Conservation (phyloP, 257 asterid genomes). For the Solanum verrucosum region DNA sequence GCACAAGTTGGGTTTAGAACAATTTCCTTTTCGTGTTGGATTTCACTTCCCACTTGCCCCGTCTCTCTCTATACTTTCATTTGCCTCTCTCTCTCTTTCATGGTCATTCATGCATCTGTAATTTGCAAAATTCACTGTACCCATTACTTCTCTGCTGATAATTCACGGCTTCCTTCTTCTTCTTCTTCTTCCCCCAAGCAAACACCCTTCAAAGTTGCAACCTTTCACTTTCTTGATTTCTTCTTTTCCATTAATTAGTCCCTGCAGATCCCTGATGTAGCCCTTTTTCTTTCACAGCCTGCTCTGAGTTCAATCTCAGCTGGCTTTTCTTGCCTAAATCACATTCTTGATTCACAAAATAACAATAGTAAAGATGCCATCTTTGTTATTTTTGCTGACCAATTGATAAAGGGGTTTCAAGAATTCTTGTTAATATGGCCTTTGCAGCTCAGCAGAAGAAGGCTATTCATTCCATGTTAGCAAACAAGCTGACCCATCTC, state of each 20-base stretch:
- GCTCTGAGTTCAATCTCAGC: constrained; percentile 21
- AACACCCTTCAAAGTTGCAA: not conserved
- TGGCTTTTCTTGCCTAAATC: constrained; percentile 1
- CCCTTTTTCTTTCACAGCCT: constrained; percentile 7
- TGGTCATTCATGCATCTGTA: not conserved
- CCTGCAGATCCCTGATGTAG: constrained; percentile 8
- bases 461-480: constrained; percentile 45
- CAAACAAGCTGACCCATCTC: constrained; percentile 56
- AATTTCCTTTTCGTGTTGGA: not conserved
- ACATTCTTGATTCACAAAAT: not conserved
- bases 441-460: constrained; percentile 39
- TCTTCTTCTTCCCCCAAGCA: not conserved
- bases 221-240: not conserved
- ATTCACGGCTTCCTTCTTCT: not conserved
- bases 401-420: not conserved
- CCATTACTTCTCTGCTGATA: not conserved
- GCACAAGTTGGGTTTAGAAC: not conserved
- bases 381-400: not conserved
- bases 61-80: not conserved
- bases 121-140: not conserved
- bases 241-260: not conserved
- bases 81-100: not conserved
- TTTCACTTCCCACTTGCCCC: not conserved
- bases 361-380: not conserved
- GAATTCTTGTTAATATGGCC: not conserved